Evolutionary conservation across 129 eudicot genomes (phyloP).

Genomic region (Pulicaria dysenterica): DNA sequence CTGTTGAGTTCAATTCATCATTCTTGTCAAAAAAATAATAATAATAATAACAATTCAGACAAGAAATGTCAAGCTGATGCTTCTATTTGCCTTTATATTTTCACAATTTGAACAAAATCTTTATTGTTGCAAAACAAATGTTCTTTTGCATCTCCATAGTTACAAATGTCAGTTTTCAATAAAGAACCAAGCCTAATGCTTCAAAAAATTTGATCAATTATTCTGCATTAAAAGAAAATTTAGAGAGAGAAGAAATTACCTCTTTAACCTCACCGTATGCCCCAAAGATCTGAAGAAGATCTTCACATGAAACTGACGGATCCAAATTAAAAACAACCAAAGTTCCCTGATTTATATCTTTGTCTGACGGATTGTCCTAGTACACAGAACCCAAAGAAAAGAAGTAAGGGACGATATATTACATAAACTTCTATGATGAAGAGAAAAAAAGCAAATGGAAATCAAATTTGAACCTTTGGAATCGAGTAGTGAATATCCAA

Average conservation of each 20-base stretch:
- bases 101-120: slow-evolving; percentile 16
- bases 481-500: slow-evolving; percentile 94
- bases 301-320: slow-evolving; percentile 91
- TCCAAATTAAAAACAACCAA: slow-evolving; percentile 90
- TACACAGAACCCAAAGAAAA: not conserved
- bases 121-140: slow-evolving; percentile 6
- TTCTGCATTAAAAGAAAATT: not conserved
- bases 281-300: slow-evolving; percentile 87
- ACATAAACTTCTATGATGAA: not conserved
- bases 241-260: slow-evolving; percentile 42
- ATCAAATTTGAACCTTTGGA: slow-evolving; percentile 66
- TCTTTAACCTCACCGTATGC: slow-evolving; percentile 94
- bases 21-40: not conserved
- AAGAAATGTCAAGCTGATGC: not conserved
- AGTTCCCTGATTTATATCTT: slow-evolving; percentile 96
- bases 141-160: slow-evolving; percentile 16
- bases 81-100: not conserved
- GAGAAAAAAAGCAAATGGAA: not conserved
- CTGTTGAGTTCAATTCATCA: not conserved
- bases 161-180: not conserved
- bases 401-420: not conserved
- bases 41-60: not conserved
- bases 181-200: not conserved
- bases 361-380: slow-evolving; percentile 96
- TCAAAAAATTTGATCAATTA: not conserved